Base-by-base conservation (phyloP, 768 basidiomycete species). In the Pholiota microspora region DNA sequence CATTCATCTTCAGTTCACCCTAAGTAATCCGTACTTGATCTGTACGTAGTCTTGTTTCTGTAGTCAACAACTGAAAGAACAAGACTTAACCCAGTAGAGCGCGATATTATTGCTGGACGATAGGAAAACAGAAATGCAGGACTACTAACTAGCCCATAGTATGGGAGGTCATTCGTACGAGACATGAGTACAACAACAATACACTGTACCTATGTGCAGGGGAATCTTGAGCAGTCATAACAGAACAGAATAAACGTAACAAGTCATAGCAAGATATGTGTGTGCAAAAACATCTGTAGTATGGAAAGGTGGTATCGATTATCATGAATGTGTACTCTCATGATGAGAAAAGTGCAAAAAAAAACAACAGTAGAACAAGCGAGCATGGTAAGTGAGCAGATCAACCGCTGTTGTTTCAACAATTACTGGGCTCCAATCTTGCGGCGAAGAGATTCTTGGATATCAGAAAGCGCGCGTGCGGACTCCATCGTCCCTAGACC, bases 361-460 rank as follows among this genome's bases (percentile, higher is more conserved):
- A 40, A 38, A 16, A n/a, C n/a, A n/a, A n/a, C n/a, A n/a, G n/a
- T 8, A 5, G 40, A 15, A 32, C 16, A 42, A 36, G 40, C 27
- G 25, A 38, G n/a, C n/a, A 38, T 13, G 18, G 35, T 36, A 29
- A 10, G 40, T 31, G 38, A 27, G 27, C 40, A 24, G 40, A 18
- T 42, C 40, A 42, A 23, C 40, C 40, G 40, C 8, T 42, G 18
- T 42, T 42, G 31, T 46, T 45, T 61, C 31, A n/a, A n/a, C n/a
- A n/a, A n/a, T n/a, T n/a, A 54, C 49, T 49, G 64, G 45, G 53
- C 57, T 31, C 65, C 58, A 48, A 71, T 70, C 65, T 81, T 82
- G 60, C 78, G 75, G 47, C 78, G 74, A 59, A 93, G 78, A 60
- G 77, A 81, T 16, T 91, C 89, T 69, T 89, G 88, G 52, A 92